Base-by-base conservation (phyloP, 2,329 filamentous ascomycete genomes). In the Alternaria viburni region DNA sequence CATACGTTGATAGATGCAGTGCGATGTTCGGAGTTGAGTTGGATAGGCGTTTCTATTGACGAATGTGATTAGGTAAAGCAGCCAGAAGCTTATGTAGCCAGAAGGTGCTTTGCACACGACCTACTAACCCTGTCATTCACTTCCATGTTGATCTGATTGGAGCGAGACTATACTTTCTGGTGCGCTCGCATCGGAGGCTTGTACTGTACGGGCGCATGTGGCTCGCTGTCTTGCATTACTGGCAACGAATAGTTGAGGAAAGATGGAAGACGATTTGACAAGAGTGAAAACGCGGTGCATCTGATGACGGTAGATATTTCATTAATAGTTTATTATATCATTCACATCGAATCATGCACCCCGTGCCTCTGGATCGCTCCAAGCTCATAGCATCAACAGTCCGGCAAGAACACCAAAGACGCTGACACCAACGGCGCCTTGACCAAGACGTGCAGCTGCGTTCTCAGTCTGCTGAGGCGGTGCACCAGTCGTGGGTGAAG, bases 351-450 rank as follows among this genome's bases (percentile, higher is more conserved):
- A 51, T 50, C 51, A 19, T 21, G 6, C 13, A 3, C 30, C 3
- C 21, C 36, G 19, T 19, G n/a, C n/a, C 12, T 43, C 15, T 46
- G 28, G 25, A 45, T 55, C 8, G 45, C 6, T 19, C 17, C 13
- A 15, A n/a, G 19, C 44, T 57, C 56, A 73, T 8, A 74, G 45
- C 61, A 72, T 54, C 2, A 69, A 44, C 1, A 71, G 21, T 5
- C 61, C 61, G 13, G 65, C 65, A 17, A 73, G 12, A 15, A 54
- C 11, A 5, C 68, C 66, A 3, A 71, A 52, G 2, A 71, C 8
- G 19, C 52, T 59, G 2, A 51, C 59, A n/a, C 65, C 47, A 8
- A 64, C n/a, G 30, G 63, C 30, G 1, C 64, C 54, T 43, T 62
- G 45, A 11, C 64, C 45, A 17, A 69, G n/a, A 7, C 54, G 61